These are phyloP conservation scores for Megacollybia marginata DNA, from an alignment of 768 basidiomycete genomes.

Conservation along the genomic window DNA sequence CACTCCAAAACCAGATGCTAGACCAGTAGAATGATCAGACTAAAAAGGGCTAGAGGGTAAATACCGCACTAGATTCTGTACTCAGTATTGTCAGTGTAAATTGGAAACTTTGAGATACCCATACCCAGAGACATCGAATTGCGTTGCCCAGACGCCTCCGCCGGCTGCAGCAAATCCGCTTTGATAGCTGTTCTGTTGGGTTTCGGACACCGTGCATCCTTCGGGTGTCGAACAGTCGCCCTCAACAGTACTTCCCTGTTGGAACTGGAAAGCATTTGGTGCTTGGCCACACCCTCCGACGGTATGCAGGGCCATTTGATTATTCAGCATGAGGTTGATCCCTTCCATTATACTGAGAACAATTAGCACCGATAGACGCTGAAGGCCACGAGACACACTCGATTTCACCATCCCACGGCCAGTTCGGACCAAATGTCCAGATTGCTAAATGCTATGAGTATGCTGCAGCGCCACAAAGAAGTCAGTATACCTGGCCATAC, in stretches of 20 bases:
- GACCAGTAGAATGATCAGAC: neutral
- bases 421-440: constrained; percentile 34
- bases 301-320: constrained; percentile 80
- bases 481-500: neutral
- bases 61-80: neutral
- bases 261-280: constrained; percentile 3
- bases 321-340: constrained; percentile 63
- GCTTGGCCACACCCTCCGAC: constrained; percentile 30
- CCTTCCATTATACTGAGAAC: constrained; percentile 70
- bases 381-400: constrained; percentile 20
- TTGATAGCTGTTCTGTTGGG: constrained; percentile 18
- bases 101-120: constrained; percentile 17
- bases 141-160: constrained; percentile 62
- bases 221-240: constrained; percentile 15
- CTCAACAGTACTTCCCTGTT: constrained; percentile 7
- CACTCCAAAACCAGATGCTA: constrained; percentile 44
- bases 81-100: neutral
- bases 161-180: constrained; percentile 23
- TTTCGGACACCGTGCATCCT: constrained; percentile 18
- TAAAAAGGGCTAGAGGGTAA: neutral
- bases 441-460: constrained; percentile 29
- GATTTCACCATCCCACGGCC: constrained; percentile 44
- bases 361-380: neutral
- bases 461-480: constrained; percentile 19
- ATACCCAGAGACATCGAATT: constrained; percentile 51